Percentiles rank a stretch among this genome's conserved stretches.
These are phyloP conservation scores for Deinandra increscens DNA, from an alignment of 129 eudicot species.

Conservation along the genomic window DNA sequence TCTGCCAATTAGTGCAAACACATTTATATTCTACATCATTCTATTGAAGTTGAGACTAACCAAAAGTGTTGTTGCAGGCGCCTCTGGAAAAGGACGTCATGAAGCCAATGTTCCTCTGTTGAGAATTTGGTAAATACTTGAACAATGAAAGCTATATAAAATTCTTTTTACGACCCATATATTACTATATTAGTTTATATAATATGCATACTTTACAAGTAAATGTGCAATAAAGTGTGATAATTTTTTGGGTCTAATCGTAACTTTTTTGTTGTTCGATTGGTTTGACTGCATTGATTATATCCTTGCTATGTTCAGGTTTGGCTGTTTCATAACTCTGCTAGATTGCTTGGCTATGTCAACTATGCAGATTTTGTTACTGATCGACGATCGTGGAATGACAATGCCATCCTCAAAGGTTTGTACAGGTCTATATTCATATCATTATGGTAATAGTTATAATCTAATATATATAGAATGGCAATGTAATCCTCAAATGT, in stretches of 20 bases:
- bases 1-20: no score
- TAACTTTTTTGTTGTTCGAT: background rate
- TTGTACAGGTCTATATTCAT: conserved; percentile 24
- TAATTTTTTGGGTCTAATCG: background rate
- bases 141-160: conserved; percentile 14
- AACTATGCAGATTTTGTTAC: conserved; percentile 82
- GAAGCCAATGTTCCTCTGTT: conserved; percentile 70
- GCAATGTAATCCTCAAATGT: no score
- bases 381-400: conserved; percentile 59
- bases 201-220: conserved; percentile 3
- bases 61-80: conserved; percentile 63
- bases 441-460: background rate
- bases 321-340: conserved; percentile 76
- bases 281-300: conserved; percentile 10
- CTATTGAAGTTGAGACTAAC: no score
- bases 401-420: conserved; percentile 87
- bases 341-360: conserved; percentile 81
- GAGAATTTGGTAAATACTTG: conserved; percentile 58
- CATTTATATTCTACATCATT: no score
- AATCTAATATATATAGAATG: no score
- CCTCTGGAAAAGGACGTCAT: conserved; percentile 84
- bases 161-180: background rate
- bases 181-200: conserved; percentile 11
- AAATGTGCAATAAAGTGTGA: conserved; percentile 8
- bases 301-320: conserved; percentile 43